Base-by-base conservation (phyloP, 371 early-diverging fungal genomes). In the Rhizopus microsporus region DNA sequence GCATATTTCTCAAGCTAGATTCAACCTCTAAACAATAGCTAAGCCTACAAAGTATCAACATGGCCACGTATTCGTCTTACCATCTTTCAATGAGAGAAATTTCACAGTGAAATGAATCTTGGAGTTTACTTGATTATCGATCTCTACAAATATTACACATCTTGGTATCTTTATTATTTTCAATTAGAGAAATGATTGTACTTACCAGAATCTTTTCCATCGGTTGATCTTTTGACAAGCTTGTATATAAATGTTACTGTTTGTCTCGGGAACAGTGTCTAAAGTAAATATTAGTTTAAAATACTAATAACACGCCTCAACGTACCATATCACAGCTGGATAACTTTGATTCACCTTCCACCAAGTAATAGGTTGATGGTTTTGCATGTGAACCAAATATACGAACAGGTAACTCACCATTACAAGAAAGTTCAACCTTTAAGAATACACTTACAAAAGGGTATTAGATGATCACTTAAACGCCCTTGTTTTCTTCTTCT, bases 231-330 rank as follows among this genome's bases (percentile, higher is more conserved):
- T 42, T 81, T 81, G 5, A 81, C 66, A n/a, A 86, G 60, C 57
- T 81, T 86, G 52, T 85, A 86, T 16, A 86, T 77, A 71, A 85
- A 86, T 3, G 81, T 78, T 0, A 85, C 78, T 0, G 75, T 72
- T 56, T 85, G 87, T 39, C 76, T 72, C n/a, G 84, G 85, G 57
- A 86, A 85, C 4, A 86, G 46, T 5, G 78, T 86, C 83, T 85
- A 51, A 32, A 23, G 3, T 32, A 15, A 45, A 1, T 9, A 42
- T 40, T 37, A 45, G 23, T 5, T 35, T 8, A n/a, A 45, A 50
- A n/a, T 38, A 37, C 30, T n/a, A 17, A 35, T 39, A 12, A 38
- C 16, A 40, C 23, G 9, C 16, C 30, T 49, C 15, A 12, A 1
- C 10, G 5, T 77, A 79, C 84, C 78, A 83, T 63, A 62, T 83